Percentiles rank a stretch among this genome's conserved stretches.
Evolutionary conservation across 1,139 yeast species (phyloP).

Genomic region (Suhomyces yuchorum): DNA sequence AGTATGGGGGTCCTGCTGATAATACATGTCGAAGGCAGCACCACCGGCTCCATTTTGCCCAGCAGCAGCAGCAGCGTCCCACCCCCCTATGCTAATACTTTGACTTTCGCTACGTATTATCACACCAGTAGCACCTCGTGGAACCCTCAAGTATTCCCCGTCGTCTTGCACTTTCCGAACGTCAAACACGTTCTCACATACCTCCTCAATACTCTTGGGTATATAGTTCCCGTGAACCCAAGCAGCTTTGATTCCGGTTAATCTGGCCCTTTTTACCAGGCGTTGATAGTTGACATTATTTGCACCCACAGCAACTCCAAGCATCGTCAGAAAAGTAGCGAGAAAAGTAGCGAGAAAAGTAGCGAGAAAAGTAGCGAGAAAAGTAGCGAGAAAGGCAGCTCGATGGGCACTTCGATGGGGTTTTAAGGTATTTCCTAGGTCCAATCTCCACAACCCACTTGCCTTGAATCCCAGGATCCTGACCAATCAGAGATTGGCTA

Average conservation of each 20-base stretch:
- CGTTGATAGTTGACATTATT: background rate
- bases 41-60: background rate
- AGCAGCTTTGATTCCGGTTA: background rate
- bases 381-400: too few species aligned
- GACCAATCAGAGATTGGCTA: too few species aligned
- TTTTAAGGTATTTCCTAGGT: too few species aligned
- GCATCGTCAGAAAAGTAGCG: too few species aligned
- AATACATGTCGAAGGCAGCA: background rate
- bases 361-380: too few species aligned
- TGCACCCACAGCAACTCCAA: background rate
- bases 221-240: background rate
- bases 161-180: background rate
- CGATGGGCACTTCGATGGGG: too few species aligned
- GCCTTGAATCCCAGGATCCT: too few species aligned
- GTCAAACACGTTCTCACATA: background rate
- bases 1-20: background rate
- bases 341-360: too few species aligned
- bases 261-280: background rate
- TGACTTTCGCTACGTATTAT: background rate
- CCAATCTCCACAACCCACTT: too few species aligned
- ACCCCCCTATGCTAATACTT: background rate
- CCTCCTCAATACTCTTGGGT: background rate
- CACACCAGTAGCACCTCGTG: background rate
- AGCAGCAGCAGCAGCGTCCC: too few species aligned
- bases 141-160: background rate